Base-by-base conservation (phyloP, 2,329 filamentous ascomycete genomes). In the Stemphylium beticola region DNA sequence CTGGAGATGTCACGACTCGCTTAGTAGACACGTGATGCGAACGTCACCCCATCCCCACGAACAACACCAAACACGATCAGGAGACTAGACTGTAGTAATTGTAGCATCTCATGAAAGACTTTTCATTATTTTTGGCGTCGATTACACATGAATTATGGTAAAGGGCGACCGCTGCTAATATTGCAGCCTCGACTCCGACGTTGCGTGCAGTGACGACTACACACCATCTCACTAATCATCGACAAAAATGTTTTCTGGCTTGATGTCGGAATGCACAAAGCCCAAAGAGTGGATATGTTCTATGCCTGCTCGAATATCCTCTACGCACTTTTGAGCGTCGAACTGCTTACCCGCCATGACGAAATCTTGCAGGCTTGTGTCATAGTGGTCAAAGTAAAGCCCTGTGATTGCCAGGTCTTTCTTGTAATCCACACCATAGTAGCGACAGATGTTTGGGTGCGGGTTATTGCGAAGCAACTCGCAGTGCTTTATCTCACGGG, bases 231-330 rank as follows among this genome's bases (percentile, higher is more conserved):
- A 29, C 11, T 10, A 29, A 9, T 11, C 26, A 10, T 29, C 10
- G 10, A 50, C 55, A 18, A 58, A 52, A 14, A 60, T 50, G 18
- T 60, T 55, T 4, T 33, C n/a, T 3, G 58, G 55, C 31, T 60
- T 48, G 26, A 40, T 48, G 17, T 48, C 36, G 34, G 17, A 39
- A 26, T 48, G 45, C 3, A 33, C 45, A 10, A 49, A 49, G 20
- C 51, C 58, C 4, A 58, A 22, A 6, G 15, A 26, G 31, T 60
- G 49, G 3, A 60, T 33, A 22, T 58, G 55, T 18, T 31, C 11
- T 7, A 55, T 17, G 4, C 36, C 55, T 10, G 24, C 11, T 15
- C 34, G 11, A n/a, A 60, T 42, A 12, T 45, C 22, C 6, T 17
- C 12, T 2, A 48, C 6, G 29, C 45, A 48, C 1, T 33, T 40